Evolutionary conservation across 1,284 basidiomycete species (phyloP).

Genomic region (Ceratobasidium theobromae): DNA sequence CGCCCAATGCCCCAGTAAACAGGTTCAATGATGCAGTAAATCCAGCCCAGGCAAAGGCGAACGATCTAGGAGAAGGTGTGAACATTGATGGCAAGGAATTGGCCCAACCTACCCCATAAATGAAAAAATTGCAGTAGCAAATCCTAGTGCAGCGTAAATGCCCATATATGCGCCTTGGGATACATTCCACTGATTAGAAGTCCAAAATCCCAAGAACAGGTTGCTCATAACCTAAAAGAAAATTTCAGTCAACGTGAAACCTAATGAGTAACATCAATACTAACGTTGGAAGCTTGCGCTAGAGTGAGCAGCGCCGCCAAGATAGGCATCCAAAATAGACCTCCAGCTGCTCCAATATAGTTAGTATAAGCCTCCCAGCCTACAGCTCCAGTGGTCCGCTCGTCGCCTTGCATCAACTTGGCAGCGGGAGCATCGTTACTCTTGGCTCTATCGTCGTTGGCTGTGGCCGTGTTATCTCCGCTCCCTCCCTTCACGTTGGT

Average conservation of each 20-base stretch:
- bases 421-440: conserved; percentile 40
- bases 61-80: conserved; percentile 4
- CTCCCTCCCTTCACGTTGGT: conserved; percentile 42
- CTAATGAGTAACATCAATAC: background rate
- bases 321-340: conserved; percentile 46
- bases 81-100: background rate
- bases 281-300: conserved; percentile 41
- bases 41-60: conserved; percentile 53
- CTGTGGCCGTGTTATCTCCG: conserved; percentile 26
- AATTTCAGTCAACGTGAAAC: background rate
- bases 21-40: conserved; percentile 61
- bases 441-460: conserved; percentile 40
- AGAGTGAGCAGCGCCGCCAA: conserved; percentile 45
- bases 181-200: conserved; percentile 50
- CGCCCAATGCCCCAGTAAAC: conserved; percentile 58
- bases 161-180: conserved; percentile 63
- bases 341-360: conserved; percentile 57
- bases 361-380: conserved; percentile 53
- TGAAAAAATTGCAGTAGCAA: conserved; percentile 56
- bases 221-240: conserved; percentile 43
- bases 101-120: conserved; percentile 53
- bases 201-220: conserved; percentile 50
- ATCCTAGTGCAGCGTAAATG: conserved; percentile 65
- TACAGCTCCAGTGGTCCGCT: conserved; percentile 58
- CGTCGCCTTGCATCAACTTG: conserved; percentile 56